phyloP scores from a whole-genome alignment of 768 basidiomycete species.

The Lentinula edodes region DNA sequence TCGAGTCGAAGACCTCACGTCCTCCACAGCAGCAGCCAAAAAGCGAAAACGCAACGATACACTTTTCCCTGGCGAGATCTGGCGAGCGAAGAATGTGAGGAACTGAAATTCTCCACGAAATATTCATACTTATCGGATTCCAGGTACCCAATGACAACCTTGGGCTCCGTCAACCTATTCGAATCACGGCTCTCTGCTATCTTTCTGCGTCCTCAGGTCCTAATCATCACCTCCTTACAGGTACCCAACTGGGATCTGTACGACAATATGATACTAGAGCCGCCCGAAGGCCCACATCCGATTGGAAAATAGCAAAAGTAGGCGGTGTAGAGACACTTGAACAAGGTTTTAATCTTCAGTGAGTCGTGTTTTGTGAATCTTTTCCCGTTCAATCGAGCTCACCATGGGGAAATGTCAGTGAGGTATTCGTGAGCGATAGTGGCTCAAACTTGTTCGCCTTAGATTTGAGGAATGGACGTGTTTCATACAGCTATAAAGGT shows the following conservation, averaged over 20 bases:
- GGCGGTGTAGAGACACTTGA: constrained; percentile 59
- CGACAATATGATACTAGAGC: constrained; percentile 75
- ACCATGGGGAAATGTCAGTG: constrained; percentile 32
- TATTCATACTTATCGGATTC: not conserved
- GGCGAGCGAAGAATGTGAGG: constrained; percentile 78
- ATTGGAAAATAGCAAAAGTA: constrained; percentile 59
- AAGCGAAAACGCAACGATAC: constrained; percentile 56
- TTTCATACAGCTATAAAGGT: constrained; percentile 69
- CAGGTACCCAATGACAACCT: constrained; percentile 73
- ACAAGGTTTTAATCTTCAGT: constrained; percentile 62
- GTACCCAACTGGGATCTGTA: constrained; percentile 69
- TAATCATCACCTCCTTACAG: constrained; percentile 55
- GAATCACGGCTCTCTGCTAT: constrained; percentile 65
- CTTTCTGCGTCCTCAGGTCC: constrained; percentile 31
- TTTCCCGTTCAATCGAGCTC: not conserved
- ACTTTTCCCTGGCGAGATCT: constrained; percentile 68
- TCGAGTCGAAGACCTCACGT: constrained; percentile 13
- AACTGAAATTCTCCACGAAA: constrained; percentile 8
- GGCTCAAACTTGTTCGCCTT: constrained; percentile 59
- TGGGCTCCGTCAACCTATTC: constrained; percentile 71
- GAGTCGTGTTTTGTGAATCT: constrained; percentile 17
- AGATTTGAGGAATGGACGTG: constrained; percentile 63
- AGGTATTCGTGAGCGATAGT: constrained; percentile 65
- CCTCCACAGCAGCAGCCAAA: constrained; percentile 23
- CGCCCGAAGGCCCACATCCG: constrained; percentile 58